phyloP scores from a whole-genome alignment of 1,284 basidiomycete genomes.

The Pyrrhoderma noxium region DNA sequence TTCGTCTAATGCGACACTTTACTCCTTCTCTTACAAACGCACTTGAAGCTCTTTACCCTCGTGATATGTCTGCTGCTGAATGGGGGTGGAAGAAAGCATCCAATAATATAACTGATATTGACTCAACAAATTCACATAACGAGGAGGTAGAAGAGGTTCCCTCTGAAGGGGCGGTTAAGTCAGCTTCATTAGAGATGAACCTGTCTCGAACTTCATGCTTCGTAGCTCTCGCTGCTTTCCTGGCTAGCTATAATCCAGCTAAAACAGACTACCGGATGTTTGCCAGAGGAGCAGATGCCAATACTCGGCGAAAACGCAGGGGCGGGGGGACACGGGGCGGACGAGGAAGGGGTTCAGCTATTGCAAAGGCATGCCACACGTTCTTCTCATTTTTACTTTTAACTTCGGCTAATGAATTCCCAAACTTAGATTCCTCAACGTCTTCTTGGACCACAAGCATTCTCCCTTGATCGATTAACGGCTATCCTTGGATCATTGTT shows the following conservation, averaged over 20 bases:
- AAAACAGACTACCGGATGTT: slow-evolving; percentile 80
- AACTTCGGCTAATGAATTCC: no score
- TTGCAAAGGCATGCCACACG: slow-evolving; percentile 17
- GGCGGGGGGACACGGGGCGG: slow-evolving; percentile 35
- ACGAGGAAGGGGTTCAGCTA: slow-evolving; percentile 18
- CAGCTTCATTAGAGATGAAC: slow-evolving; percentile 7
- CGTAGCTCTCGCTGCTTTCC: slow-evolving; percentile 73
- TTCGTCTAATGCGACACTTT: slow-evolving; percentile 56
- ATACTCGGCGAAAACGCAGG: slow-evolving; percentile 47
- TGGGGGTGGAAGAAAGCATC: slow-evolving; percentile 47
- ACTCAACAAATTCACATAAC: no score
- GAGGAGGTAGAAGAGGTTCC: background rate
- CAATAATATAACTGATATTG: slow-evolving; percentile 35
- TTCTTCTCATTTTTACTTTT: background rate
- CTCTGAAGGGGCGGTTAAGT: background rate
- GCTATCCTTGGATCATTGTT: slow-evolving; percentile 80
- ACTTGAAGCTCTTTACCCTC: slow-evolving; percentile 58
- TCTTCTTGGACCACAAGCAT: slow-evolving; percentile 73
- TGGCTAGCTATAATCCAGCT: slow-evolving; percentile 82
- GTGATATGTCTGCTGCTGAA: slow-evolving; percentile 49
- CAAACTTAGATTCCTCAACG: slow-evolving; percentile 68
- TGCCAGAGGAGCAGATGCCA: slow-evolving; percentile 60
- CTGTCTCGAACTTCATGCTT: slow-evolving; percentile 64
- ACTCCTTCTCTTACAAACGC: slow-evolving; percentile 52
- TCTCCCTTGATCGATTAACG: slow-evolving; percentile 76